These are phyloP conservation scores for Cryptococcus sp. DNA, from an alignment of 1,284 basidiomycete genomes.

Conservation along the genomic window DNA sequence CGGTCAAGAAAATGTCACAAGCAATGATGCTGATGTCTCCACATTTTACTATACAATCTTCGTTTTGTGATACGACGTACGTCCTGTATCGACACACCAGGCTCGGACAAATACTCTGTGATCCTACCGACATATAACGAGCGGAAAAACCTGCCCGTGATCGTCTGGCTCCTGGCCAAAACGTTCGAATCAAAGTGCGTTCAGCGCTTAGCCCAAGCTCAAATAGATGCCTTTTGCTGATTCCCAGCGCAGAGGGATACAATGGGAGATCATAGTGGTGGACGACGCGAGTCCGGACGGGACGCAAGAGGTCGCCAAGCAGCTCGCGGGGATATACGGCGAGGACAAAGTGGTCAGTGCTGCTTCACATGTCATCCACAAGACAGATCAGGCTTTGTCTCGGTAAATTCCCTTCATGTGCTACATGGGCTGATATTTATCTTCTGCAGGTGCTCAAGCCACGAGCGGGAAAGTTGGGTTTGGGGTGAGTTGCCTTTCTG, in stretches of 20 bases:
- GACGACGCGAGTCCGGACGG: conserved; percentile 91
- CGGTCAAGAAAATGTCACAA: not conserved
- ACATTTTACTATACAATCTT: too few species aligned
- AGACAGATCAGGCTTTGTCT: too few species aligned
- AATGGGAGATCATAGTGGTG: conserved; percentile 86
- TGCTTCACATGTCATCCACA: not conserved
- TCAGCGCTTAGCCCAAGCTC: not conserved
- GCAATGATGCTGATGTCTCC: not conserved
- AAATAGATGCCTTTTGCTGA: not conserved
- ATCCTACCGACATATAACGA: conserved; percentile 93
- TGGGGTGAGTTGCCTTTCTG: conserved; percentile 62
- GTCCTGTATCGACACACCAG: conserved; percentile 14
- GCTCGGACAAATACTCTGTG: conserved; percentile 70
- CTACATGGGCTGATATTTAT: too few species aligned
- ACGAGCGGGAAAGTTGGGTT: conserved; percentile 81
- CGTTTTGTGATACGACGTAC: not conserved
- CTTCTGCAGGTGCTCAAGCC: conserved; percentile 69
- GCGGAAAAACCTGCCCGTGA: conserved; percentile 83
- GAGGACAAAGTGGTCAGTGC: conserved; percentile 71
- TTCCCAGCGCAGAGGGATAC: conserved; percentile 55
- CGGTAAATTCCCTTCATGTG: too few species aligned
- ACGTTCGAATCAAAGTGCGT: conserved; percentile 74
- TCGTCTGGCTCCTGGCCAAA: conserved; percentile 76
- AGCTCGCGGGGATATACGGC: conserved; percentile 75
- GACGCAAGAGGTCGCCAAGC: conserved; percentile 79